These are phyloP conservation scores for Nannochloropsis gaditana DNA, from an alignment of 108 stramenopile species.

Conservation along the genomic window DNA sequence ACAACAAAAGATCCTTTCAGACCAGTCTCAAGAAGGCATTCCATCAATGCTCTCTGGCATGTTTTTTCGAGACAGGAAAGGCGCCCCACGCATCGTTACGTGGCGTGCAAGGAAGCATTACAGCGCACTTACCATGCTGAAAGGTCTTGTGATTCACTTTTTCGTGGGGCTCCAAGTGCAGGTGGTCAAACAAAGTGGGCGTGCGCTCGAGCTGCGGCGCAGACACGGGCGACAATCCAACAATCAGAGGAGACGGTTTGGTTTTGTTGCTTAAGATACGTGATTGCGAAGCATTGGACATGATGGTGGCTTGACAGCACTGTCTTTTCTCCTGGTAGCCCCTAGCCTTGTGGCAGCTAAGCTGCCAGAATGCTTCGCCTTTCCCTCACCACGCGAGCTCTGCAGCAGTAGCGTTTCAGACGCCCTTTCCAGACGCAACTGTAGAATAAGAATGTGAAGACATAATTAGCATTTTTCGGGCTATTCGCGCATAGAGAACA, in stretches of 20 bases:
- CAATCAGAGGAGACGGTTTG: not conserved
- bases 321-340: not conserved
- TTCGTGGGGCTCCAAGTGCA: conserved; percentile 19
- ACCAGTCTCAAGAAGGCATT: too few species aligned
- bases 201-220: not conserved
- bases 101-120: not conserved
- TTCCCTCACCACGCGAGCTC: not conserved
- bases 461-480: too few species aligned
- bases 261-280: not conserved
- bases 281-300: not conserved
- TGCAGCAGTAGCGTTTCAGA: too few species aligned
- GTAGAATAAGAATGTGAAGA: too few species aligned
- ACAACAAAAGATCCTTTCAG: too few species aligned
- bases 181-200: not conserved
- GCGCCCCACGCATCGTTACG: too few species aligned
- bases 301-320: not conserved
- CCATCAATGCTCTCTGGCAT: too few species aligned
- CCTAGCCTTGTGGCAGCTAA: not conserved
- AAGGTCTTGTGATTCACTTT: conserved; percentile 10
- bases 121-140: conserved; percentile 2
- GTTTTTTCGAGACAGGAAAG: too few species aligned
- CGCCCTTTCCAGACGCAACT: too few species aligned
- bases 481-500: too few species aligned
- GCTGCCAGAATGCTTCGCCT: conserved; percentile 17
- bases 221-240: not conserved